phyloP scores from a whole-genome alignment of 352 stramenopile genomes.

The Phytophthora capsici region DNA sequence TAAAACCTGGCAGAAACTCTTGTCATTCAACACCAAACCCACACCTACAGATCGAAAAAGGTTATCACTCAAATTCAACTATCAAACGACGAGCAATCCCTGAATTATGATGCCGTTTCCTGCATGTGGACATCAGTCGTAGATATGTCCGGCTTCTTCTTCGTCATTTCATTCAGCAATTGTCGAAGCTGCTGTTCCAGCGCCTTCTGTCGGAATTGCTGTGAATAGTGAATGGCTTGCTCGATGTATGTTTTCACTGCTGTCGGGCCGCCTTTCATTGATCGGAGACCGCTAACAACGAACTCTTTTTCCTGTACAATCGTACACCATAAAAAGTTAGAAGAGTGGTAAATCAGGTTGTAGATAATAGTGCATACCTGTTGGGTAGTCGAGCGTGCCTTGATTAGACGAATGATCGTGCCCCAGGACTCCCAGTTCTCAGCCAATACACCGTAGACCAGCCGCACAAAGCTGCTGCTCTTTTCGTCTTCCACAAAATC shows the following conservation, averaged over 20 bases:
- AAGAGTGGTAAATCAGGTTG: background rate
- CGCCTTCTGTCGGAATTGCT: conserved; percentile 73
- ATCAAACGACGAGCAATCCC: conserved; percentile 13
- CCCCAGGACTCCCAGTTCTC: conserved; percentile 89
- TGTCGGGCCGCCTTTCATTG: conserved; percentile 74
- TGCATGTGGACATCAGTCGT: conserved; percentile 3
- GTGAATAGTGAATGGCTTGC: conserved; percentile 65
- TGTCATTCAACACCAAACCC: conserved; percentile 5
- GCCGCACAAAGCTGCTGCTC: conserved; percentile 65
- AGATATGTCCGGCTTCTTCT: conserved; percentile 5
- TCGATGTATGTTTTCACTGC: conserved; percentile 75
- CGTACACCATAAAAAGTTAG: conserved; percentile 2
- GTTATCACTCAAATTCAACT: conserved; percentile 30
- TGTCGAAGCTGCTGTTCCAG: conserved; percentile 58
- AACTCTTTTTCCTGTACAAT: conserved; percentile 76
- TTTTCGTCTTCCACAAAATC: conserved; percentile 58
- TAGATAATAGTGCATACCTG: conserved; percentile 45
- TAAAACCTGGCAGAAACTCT: conserved; percentile 13
- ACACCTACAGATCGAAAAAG: conserved; percentile 17
- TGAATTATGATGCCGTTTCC: conserved; percentile 27
- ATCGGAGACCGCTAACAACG: conserved; percentile 65
- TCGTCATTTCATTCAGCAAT: conserved; percentile 44
- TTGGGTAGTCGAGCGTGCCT: conserved; percentile 67
- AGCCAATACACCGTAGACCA: conserved; percentile 79
- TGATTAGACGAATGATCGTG: conserved; percentile 84